Evolutionary conservation across 2,329 filamentous ascomycete species (phyloP).

Genomic region (Helotiales sp.): DNA sequence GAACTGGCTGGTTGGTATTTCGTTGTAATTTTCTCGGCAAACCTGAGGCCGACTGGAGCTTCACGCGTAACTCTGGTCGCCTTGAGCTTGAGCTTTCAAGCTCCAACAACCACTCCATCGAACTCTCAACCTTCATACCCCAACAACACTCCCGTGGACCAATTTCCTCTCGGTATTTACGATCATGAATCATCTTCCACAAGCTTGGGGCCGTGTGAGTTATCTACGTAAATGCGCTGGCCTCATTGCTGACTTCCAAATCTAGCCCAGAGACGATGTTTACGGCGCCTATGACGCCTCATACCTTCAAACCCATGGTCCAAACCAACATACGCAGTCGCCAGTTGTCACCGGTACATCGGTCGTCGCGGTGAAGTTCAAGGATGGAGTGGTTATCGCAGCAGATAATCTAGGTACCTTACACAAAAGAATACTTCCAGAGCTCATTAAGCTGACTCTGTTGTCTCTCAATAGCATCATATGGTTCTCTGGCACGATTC

Average conservation of each 20-base stretch:
- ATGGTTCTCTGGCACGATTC: slow-evolving; percentile 95
- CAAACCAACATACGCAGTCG: slow-evolving; percentile 84
- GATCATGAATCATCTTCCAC: slow-evolving; percentile 70
- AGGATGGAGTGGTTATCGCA: slow-evolving; percentile 92
- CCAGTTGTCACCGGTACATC: slow-evolving; percentile 97
- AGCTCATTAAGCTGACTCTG: slow-evolving; percentile 19
- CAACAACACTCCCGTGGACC: neutral
- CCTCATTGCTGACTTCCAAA: slow-evolving; percentile 37
- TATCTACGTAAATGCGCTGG: slow-evolving; percentile 6
- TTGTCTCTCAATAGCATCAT: slow-evolving; percentile 68
- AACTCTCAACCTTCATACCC: neutral
- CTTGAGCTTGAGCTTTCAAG: slow-evolving; percentile 3
- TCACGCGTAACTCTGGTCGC: neutral
- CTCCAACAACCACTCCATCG: slow-evolving; percentile 2
- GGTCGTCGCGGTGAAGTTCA: slow-evolving; percentile 93
- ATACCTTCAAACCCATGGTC: slow-evolving; percentile 71
- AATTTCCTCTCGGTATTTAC: neutral
- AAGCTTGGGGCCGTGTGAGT: slow-evolving; percentile 72
- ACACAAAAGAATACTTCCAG: neutral
- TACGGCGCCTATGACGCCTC: slow-evolving; percentile 92
- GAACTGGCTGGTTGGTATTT: neutral
- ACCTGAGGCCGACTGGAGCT: slow-evolving; percentile 11
- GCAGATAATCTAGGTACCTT: slow-evolving; percentile 86
- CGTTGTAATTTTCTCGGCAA: neutral
- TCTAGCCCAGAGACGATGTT: slow-evolving; percentile 91